Conservation (phyloP, 345 rosid genomes). For the Orychophragmus violaceus region DNA sequence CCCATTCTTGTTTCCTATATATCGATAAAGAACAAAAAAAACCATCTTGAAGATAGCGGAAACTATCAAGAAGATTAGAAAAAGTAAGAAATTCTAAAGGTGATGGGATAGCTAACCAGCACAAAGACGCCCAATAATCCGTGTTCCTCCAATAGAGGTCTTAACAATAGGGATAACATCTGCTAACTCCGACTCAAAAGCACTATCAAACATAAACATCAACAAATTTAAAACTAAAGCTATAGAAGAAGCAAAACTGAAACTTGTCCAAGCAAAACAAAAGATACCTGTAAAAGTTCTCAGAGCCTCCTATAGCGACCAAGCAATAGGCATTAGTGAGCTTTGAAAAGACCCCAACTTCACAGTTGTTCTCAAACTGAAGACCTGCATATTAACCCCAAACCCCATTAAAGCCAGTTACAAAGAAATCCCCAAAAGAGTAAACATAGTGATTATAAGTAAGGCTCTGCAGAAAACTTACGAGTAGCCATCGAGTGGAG, state of each 20-base stretch:
- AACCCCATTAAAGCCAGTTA: neutral
- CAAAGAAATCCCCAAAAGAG: neutral
- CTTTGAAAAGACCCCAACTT: slow-evolving; percentile 81
- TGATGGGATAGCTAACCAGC: slow-evolving; percentile 44
- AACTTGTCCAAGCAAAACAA: too few species aligned
- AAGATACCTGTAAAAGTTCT: slow-evolving; percentile 62
- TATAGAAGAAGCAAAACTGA: too few species aligned
- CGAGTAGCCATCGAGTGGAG: slow-evolving; percentile 24
- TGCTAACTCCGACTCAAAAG: slow-evolving; percentile 75
- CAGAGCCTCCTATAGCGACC: slow-evolving; percentile 68
- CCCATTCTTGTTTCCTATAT: slow-evolving; percentile 83
- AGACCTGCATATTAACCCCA: slow-evolving; percentile 42
- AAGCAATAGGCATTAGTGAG: slow-evolving; percentile 83
- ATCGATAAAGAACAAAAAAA: neutral
- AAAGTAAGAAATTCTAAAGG: neutral
- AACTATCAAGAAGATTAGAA: neutral
- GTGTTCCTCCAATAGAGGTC: slow-evolving; percentile 73
- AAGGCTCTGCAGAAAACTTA: neutral
- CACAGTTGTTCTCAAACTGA: slow-evolving; percentile 76
- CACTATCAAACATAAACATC: slow-evolving; percentile 29
- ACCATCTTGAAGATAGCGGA: too few species aligned
- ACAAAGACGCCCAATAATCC: slow-evolving; percentile 85
- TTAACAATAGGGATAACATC: slow-evolving; percentile 85
- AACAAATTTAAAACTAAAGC: neutral
- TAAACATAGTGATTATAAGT: neutral